Conservation (phyloP, 768 basidiomycete genomes). For the Tremella yokohamensis region DNA sequence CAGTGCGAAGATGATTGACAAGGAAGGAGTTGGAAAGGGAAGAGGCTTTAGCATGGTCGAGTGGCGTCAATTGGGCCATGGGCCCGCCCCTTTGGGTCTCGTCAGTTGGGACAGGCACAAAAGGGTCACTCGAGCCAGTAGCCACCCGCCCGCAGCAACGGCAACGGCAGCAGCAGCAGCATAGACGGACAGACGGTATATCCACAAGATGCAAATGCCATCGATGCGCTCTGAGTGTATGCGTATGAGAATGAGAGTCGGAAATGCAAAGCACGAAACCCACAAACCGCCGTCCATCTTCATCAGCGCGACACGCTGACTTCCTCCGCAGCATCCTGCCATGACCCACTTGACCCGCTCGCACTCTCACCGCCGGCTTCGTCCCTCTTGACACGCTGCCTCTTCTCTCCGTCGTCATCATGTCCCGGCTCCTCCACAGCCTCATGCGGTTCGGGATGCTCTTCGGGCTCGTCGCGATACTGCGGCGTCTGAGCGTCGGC, state of each 20-base stretch:
- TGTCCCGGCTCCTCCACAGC: not conserved
- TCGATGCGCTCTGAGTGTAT: conserved; percentile 1
- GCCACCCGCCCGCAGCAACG: no score
- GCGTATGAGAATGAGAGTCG: not conserved
- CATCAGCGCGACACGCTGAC: conserved; percentile 6
- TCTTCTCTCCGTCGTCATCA: conserved; percentile 1
- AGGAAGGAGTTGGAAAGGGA: no score
- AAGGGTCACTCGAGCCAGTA: no score
- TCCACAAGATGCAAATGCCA: no score
- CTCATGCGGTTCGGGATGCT: not conserved
- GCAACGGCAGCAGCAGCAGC: no score
- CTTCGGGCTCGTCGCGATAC: conserved; percentile 19
- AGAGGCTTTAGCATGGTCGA: no score
- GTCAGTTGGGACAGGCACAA: no score
- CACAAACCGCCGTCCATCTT: not conserved
- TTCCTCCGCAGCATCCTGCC: conserved; percentile 47
- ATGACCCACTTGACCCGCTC: conserved; percentile 28
- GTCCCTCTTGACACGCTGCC: no score
- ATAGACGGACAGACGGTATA: no score
- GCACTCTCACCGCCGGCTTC: conserved; percentile 13
- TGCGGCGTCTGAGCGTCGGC: conserved; percentile 8
- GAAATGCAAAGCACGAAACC: conserved; percentile 2
- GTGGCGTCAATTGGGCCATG: no score
- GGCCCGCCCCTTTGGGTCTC: no score
- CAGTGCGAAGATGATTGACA: no score